Evolutionary conservation across 108 stramenopile genomes (phyloP), one percentile per base, ranked within the genome.

Genomic region (Halocafeteria seosinensis): DNA sequence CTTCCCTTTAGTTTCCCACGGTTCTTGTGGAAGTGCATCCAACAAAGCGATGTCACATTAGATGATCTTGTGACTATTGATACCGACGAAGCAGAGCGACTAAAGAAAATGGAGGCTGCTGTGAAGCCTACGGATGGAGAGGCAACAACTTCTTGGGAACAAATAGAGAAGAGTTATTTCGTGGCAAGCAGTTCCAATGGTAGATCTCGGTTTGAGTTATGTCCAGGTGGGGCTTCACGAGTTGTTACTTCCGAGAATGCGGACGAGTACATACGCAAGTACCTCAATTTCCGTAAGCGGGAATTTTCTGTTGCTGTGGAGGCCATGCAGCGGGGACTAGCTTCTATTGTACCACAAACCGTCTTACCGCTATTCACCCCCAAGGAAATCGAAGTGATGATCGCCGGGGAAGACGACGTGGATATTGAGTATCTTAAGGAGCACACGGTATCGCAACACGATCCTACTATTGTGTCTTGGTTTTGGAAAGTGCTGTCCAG

Each of bases 401-500:
- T 79, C 35, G 74, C 73, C 60, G 78, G 78, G 8, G 73, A 35
- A 24, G 61, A 62, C 0, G 53, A 52, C 34, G 55, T 81, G 5
- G 79, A 81, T 66, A 59, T 81, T 38, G 72, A 67, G 55, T 61
- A 76, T 12, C 71, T 78, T 38, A 65, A 62, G 61, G 50, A 51
- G 3, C 37, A 17, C 27, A 35, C 34, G 28, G 62, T 52, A 8
- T 64, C 64, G 0, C 50, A 42, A 11, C 67, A 67, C 32, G n/a
- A n/a, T n/a, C n/a, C n/a, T n/a, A 11, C 76, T 1, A 76, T 76
- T 59, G 69, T 81, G 37, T 29, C 51, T 0, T 34, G 52, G 28
- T 81, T 81, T 59, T 81, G 80, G 80, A 50, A 64, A 32, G 73
- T 73, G 17, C 64, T 81, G 34, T 29, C 51, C 34, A 37, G 59